A percentile compares a stretch with the other conserved stretches of the same genome.
phyloP scores from a whole-genome alignment of 2,329 filamentous ascomycete genomes.

The Diaporthe ilicicola region DNA sequence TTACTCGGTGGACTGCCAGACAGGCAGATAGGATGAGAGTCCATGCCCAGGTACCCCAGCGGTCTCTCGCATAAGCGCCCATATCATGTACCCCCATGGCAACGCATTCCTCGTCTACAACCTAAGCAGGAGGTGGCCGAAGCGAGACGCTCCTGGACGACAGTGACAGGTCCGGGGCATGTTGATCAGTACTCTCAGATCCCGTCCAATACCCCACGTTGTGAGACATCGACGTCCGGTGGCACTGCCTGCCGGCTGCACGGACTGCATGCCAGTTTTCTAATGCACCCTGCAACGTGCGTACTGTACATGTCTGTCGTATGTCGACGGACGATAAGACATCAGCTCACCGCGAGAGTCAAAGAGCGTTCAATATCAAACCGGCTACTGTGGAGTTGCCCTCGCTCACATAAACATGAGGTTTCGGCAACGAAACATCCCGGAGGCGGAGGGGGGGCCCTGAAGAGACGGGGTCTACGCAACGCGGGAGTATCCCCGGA shows the following conservation, averaged over 20 bases:
- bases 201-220: conserved; percentile 12
- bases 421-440: conserved; percentile 20
- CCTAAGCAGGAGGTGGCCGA: not conserved
- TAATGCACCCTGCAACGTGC: not conserved
- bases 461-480: not conserved
- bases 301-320: conserved; percentile 1
- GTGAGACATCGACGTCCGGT: conserved; percentile 20
- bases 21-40: too few species aligned
- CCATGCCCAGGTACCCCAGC: not conserved
- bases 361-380: conserved; percentile 20
- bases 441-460: conserved; percentile 8
- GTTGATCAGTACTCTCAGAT: conserved; percentile 13
- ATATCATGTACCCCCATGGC: conserved; percentile 18
- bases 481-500: conserved; percentile 5
- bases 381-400: not conserved
- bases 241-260: conserved; percentile 19
- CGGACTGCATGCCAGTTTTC: conserved; percentile 3
- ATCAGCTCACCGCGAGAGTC: conserved; percentile 4
- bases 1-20: too few species aligned
- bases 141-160: conserved; percentile 8
- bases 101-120: not conserved
- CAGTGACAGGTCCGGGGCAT: not conserved
- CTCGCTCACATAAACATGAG: conserved; percentile 11
- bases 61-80: conserved; percentile 22
- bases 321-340: not conserved